phyloP scores from a whole-genome alignment of 2,329 filamentous ascomycete species.

The Monilinia vaccinii-corymbosi region DNA sequence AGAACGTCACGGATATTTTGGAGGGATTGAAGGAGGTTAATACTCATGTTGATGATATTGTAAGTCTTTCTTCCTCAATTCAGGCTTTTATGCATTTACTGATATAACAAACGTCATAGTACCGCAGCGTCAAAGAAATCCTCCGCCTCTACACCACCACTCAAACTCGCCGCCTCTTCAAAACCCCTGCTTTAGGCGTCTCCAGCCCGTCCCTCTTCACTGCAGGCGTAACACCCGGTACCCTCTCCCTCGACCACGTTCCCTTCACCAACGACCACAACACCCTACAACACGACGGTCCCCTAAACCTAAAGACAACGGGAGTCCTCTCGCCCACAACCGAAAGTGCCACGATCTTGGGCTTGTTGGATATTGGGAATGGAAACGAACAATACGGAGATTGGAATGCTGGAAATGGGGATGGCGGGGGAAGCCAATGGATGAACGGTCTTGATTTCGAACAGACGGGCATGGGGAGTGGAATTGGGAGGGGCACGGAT shows the following conservation, averaged over 20 bases:
- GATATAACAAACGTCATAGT: not conserved
- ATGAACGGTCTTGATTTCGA: not conserved
- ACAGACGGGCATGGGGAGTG: not conserved
- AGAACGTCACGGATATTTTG: not conserved
- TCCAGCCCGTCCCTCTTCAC: not conserved
- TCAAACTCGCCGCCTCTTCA: not conserved
- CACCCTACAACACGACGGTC: not conserved
- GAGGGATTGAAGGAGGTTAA: constrained; percentile 7
- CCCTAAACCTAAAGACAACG: not conserved
- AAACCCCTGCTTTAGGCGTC: not conserved
- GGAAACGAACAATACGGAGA: not conserved
- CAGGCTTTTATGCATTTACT: not conserved
- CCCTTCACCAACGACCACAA: not conserved
- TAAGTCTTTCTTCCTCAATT: not conserved
- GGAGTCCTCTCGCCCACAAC: not conserved
- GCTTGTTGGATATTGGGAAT: not conserved
- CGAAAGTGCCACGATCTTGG: not conserved
- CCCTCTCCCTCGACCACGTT: not conserved
- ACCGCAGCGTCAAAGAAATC: constrained; percentile 3
- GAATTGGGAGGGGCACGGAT: not conserved
- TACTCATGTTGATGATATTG: constrained; percentile 5
- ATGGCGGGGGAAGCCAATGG: not conserved
- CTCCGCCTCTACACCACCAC: not conserved
- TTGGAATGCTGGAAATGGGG: not conserved
- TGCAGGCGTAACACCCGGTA: not conserved